Evolutionary conservation across 345 rosid species (phyloP), one percentile per base, ranked within the genome.

Genomic region (Cochlearia excelsa): DNA sequence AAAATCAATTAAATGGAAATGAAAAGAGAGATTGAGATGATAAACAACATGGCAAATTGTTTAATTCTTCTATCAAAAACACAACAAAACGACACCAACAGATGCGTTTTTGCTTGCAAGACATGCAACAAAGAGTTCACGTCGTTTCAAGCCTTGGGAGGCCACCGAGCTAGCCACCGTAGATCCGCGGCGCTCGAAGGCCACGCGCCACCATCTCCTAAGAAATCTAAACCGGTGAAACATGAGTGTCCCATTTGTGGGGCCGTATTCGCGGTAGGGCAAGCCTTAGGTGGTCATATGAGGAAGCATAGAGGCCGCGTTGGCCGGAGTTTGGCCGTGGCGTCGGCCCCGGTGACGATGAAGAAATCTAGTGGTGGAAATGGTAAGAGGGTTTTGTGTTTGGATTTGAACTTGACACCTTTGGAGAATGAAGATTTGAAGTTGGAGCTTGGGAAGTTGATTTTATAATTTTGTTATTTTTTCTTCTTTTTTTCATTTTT

Each of bases 231-330:
- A 69, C 77, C 81, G 3, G 86, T 86, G 71, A 76, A 69, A 4
- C 98, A 92, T 61, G 80, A 79, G 80, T 92, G 98, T 72, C 77
- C 93, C 5, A 83, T 88, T n/a, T 92, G 98, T 31, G 96, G 98
- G 8, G 77, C 81, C 1, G 93, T 86, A 67, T 92, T 92, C 26
- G 61, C 82, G 0, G 57, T 92, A 2, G 96, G 98, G 9, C 98
- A 92, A 74, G 98, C 98, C 1, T 79, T 88, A 0, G 98, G 98
- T 0, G 98, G 98, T 31, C 98, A 92, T 63, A 92, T 92, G 98
- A 82, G 98, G 77, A 77, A 88, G 65, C 98, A 92, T 40, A 75
- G 87, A 47, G 34, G 58, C 0, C 80, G 46, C 2, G 42, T 54
- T 38, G 73, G 70, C 68, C 54, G 76, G 68, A 55, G 38, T 61